phyloP scores from a whole-genome alignment of 352 stramenopile genomes.

The Bremia lactucae region DNA sequence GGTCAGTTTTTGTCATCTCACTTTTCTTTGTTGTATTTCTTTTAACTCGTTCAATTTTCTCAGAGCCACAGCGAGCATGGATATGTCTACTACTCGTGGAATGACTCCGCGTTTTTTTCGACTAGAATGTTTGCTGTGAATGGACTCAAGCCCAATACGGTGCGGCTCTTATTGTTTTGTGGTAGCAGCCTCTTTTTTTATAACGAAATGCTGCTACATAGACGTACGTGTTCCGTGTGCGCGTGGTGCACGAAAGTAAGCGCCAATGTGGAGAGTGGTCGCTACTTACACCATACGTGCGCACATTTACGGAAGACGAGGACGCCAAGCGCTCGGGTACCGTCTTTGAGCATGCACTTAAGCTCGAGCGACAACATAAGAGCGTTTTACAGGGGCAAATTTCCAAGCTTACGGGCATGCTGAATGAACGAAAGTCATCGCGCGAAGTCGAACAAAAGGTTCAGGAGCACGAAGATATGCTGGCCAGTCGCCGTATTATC shows the following conservation, averaged over 20 bases:
- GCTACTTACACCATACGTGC: conserved; percentile 48
- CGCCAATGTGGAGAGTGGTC: conserved; percentile 73
- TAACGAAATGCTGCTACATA: conserved; percentile 5
- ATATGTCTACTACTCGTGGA: conserved; percentile 85
- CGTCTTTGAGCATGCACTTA: conserved; percentile 77
- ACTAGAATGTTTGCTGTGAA: conserved; percentile 58
- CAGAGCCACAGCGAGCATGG: conserved; percentile 74
- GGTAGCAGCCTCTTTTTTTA: not conserved
- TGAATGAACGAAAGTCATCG: conserved; percentile 35
- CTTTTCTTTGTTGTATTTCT: not conserved
- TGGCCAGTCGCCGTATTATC: conserved; percentile 72
- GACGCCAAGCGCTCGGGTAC: conserved; percentile 79
- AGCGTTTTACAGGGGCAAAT: conserved; percentile 60
- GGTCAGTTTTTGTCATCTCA: conserved; percentile 8
- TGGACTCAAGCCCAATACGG: conserved; percentile 56
- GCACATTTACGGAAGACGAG: conserved; percentile 82
- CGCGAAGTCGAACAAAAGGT: conserved; percentile 30
- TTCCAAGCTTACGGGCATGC: conserved; percentile 65
- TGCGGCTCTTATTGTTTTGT: conserved; percentile 11
- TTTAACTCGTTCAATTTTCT: not conserved
- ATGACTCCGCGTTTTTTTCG: conserved; percentile 51
- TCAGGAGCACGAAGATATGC: conserved; percentile 74
- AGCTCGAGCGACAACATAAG: conserved; percentile 73
- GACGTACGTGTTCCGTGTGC: conserved; percentile 74
- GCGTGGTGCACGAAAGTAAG: conserved; percentile 47